Conservation (phyloP, 257 asterid genomes). For the Solanum gandarillasii region DNA sequence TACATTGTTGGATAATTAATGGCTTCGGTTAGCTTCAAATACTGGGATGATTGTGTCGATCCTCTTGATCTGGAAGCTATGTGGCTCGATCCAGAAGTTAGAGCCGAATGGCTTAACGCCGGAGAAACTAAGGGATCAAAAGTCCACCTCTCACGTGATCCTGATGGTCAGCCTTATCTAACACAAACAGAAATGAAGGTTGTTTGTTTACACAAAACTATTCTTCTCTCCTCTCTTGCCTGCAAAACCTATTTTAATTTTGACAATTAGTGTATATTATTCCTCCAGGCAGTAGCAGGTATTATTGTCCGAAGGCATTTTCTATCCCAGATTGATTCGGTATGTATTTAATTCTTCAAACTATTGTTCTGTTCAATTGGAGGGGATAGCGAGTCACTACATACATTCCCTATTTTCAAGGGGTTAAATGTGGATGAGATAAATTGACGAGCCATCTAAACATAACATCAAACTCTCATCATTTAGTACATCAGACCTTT, state of each 20-base stretch:
- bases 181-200: constrained; percentile 98
- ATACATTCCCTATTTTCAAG: not conserved
- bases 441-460: not conserved
- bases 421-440: not conserved
- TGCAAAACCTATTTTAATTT: not conserved
- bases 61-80: constrained; percentile 69
- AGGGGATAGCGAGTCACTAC: not conserved
- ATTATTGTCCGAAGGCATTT: constrained; percentile 77
- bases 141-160: constrained; percentile 92
- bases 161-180: constrained; percentile 81
- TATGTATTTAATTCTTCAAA: constrained; percentile 15
- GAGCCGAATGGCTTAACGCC: constrained; percentile 71
- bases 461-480: not conserved
- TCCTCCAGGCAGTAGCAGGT: constrained; percentile 76
- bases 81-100: constrained; percentile 76
- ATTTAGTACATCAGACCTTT: not conserved
- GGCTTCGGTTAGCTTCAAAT: constrained; percentile 62
- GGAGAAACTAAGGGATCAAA: constrained; percentile 78
- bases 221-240: not conserved
- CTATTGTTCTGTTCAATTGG: not conserved
- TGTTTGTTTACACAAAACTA: constrained; percentile 3
- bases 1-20: constrained; percentile 9
- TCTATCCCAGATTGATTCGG: constrained; percentile 77
- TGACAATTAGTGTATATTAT: not conserved
- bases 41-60: constrained; percentile 92